These are phyloP conservation scores for Aureobasidium sp. DNA, from an alignment of 2,329 filamentous ascomycete species.

Conservation along the genomic window DNA sequence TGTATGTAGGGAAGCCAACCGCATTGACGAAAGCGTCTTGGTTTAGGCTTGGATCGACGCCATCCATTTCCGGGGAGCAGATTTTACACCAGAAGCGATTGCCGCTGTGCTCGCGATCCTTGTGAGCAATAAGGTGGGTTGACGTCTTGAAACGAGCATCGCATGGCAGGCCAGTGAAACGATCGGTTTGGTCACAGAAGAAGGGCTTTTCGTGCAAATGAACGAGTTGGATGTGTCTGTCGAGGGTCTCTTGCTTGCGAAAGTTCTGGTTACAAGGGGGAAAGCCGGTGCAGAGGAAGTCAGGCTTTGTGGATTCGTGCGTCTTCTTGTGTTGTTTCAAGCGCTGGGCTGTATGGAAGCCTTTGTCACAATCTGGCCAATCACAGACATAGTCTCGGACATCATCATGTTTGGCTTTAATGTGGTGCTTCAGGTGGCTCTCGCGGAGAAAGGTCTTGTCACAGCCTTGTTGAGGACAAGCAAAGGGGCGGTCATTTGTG, in stretches of 20 bases:
- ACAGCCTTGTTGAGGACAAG: slow-evolving; percentile 63
- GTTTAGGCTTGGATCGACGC: slow-evolving; percentile 24
- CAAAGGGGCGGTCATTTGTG: slow-evolving; percentile 73
- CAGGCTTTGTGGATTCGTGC: slow-evolving; percentile 66
- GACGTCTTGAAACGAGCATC: slow-evolving; percentile 65
- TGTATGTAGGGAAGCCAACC: slow-evolving; percentile 59
- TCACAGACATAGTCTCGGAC: slow-evolving; percentile 64
- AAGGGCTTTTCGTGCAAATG: slow-evolving; percentile 69
- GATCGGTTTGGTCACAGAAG: slow-evolving; percentile 56
- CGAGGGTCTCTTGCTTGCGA: slow-evolving; percentile 77
- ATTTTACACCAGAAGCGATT: slow-evolving; percentile 70
- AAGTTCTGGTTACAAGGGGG: slow-evolving; percentile 69
- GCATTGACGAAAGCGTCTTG: slow-evolving; percentile 15
- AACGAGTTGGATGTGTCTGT: slow-evolving; percentile 70
- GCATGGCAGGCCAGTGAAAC: slow-evolving; percentile 51
- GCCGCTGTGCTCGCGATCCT: slow-evolving; percentile 61
- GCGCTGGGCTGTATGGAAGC: slow-evolving; percentile 69
- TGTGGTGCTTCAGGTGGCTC: slow-evolving; percentile 78
- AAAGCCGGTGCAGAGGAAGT: slow-evolving; percentile 65
- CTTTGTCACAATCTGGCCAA: slow-evolving; percentile 68
- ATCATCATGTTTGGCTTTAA: slow-evolving; percentile 71
- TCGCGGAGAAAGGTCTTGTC: slow-evolving; percentile 79
- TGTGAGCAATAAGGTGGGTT: slow-evolving; percentile 63
- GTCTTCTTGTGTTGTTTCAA: slow-evolving; percentile 68
- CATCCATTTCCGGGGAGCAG: slow-evolving; percentile 44